phyloP scores from a whole-genome alignment of 306 rosid species.

The Echinosophora koreensis region DNA sequence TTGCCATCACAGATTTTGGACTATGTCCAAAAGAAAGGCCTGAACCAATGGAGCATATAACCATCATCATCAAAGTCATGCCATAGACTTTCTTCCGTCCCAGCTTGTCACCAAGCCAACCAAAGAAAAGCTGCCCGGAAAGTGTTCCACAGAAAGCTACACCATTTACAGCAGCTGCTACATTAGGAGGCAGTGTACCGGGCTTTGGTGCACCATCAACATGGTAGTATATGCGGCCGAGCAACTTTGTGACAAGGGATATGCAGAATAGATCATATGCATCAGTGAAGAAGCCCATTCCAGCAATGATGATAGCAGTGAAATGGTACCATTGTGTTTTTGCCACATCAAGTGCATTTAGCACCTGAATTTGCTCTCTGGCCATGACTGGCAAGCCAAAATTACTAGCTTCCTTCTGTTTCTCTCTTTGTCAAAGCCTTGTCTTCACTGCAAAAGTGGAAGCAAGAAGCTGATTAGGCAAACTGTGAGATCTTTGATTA shows the following conservation, averaged over 20 bases:
- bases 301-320: slow-evolving; percentile 82
- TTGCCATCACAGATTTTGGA: slow-evolving; percentile 71
- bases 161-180: slow-evolving; percentile 86
- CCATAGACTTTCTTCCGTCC: slow-evolving; percentile 83
- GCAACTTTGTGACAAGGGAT: slow-evolving; percentile 81
- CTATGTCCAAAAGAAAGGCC: slow-evolving; percentile 78
- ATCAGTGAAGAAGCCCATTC: slow-evolving; percentile 94
- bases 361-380: slow-evolving; percentile 62
- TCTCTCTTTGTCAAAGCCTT: slow-evolving; percentile 24
- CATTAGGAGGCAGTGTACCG: slow-evolving; percentile 78
- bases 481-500: slow-evolving; percentile 5
- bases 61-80: slow-evolving; percentile 79
- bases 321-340: slow-evolving; percentile 90
- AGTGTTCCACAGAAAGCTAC: slow-evolving; percentile 85
- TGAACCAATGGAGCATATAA: slow-evolving; percentile 71
- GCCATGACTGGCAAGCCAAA: slow-evolving; percentile 54
- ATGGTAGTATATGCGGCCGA: slow-evolving; percentile 80
- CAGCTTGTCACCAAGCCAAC: slow-evolving; percentile 84
- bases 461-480: slow-evolving; percentile 5
- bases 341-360: slow-evolving; percentile 75
- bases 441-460: slow-evolving; percentile 44
- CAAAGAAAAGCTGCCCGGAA: slow-evolving; percentile 79
- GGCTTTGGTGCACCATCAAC: slow-evolving; percentile 70
- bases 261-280: slow-evolving; percentile 83
- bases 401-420: slow-evolving; percentile 7